A percentile compares a stretch with the other conserved stretches of the same genome.
Evolutionary conservation across 2,329 filamentous ascomycete genomes (phyloP).

Genomic region (Didymella glomerata): DNA sequence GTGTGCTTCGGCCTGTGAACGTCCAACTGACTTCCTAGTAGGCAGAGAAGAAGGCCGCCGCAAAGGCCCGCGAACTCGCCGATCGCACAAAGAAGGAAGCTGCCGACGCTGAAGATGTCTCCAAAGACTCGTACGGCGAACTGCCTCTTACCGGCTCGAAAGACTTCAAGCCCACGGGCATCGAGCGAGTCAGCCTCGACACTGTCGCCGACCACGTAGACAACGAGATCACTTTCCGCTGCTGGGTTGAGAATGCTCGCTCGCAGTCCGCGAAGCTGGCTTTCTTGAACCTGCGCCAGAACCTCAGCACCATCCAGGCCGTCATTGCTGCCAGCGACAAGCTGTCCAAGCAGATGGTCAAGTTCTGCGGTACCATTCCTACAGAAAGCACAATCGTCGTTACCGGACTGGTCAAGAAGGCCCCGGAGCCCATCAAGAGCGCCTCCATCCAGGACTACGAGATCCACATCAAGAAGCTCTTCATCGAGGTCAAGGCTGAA

Average conservation of each 20-base stretch:
- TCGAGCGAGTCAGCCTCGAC: slow-evolving; percentile 67
- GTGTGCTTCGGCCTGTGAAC: slow-evolving; percentile 5
- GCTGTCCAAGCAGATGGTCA: slow-evolving; percentile 89
- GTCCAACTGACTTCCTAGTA: slow-evolving; percentile 22
- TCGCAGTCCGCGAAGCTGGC: slow-evolving; percentile 90
- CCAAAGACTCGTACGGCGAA: slow-evolving; percentile 82
- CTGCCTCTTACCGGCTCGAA: slow-evolving; percentile 66
- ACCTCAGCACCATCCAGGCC: slow-evolving; percentile 81
- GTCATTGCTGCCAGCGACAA: slow-evolving; percentile 71
- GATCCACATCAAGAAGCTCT: slow-evolving; percentile 87
- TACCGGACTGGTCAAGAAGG: slow-evolving; percentile 81
- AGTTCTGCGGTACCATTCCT: slow-evolving; percentile 79
- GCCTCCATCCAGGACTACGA: slow-evolving; percentile 81
- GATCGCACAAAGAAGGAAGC: slow-evolving; percentile 64
- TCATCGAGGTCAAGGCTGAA: slow-evolving; percentile 73
- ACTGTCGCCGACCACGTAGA: slow-evolving; percentile 45
- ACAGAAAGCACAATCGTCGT: slow-evolving; percentile 84
- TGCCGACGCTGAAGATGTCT: slow-evolving; percentile 70
- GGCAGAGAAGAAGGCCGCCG: slow-evolving; percentile 54
- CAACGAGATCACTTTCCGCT: slow-evolving; percentile 73
- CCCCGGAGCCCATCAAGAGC: slow-evolving; percentile 87
- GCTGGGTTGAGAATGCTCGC: slow-evolving; percentile 85
- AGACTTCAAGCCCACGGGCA: slow-evolving; percentile 60
- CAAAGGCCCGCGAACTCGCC: slow-evolving; percentile 61
- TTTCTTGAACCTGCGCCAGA: slow-evolving; percentile 84